These are phyloP conservation scores for Lonicera japonica DNA, from an alignment of 129 eudicot species.

Conservation along the genomic window DNA sequence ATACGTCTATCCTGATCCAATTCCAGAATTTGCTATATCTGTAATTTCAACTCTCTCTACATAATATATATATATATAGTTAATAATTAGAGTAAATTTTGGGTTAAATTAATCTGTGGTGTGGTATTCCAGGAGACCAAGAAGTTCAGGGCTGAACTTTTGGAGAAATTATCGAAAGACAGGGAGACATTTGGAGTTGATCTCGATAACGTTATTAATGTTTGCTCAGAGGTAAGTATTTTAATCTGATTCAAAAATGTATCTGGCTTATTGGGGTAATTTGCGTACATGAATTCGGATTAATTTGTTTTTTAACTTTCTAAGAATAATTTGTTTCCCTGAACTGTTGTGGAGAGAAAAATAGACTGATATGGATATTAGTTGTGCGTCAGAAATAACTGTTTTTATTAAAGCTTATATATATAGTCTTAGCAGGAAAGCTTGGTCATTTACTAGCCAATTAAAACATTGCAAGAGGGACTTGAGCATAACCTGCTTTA, in stretches of 20 bases:
- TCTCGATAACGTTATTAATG: slow-evolving; percentile 40
- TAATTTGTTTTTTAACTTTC: background rate
- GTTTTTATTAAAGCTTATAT: no score
- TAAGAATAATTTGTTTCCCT: background rate
- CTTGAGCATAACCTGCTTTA: no score
- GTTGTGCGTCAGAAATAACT: no score
- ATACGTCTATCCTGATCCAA: slow-evolving; percentile 26
- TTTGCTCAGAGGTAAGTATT: slow-evolving; percentile 49
- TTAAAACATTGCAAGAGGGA: no score
- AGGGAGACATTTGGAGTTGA: slow-evolving; percentile 48
- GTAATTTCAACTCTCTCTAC: background rate
- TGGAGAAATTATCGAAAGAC: slow-evolving; percentile 40
- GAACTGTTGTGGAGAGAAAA: no score
- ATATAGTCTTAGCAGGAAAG: no score
- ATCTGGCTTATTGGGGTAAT: no score
- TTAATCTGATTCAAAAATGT: background rate
- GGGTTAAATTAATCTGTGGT: background rate
- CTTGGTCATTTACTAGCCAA: no score
- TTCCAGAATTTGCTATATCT: background rate
- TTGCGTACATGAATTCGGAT: background rate
- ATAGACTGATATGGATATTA: no score
- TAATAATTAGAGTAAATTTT: no score
- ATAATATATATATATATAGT: no score
- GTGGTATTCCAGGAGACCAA: slow-evolving; percentile 37
- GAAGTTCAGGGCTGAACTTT: slow-evolving; percentile 49